Evolutionary conservation across 768 basidiomycete genomes (phyloP), one percentile per base, ranked within the genome.

Genomic region (Lentinula edodes): DNA sequence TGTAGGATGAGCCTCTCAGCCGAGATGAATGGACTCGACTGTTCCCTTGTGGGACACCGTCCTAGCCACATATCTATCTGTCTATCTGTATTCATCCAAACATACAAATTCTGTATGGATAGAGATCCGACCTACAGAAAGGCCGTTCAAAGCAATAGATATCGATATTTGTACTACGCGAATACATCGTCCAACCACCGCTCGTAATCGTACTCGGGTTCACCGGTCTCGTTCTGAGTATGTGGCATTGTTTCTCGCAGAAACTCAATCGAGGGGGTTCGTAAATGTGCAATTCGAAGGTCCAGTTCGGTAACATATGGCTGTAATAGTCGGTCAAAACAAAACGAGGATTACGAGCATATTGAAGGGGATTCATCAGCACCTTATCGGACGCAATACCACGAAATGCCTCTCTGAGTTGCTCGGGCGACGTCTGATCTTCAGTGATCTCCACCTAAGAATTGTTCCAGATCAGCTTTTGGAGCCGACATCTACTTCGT

Each of bases 231-330:
- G 52, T 81, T 84, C 61, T 68, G 66, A 18, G 67, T 72, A 52
- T 71, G 76, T 0, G 95, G 94, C 85, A 98, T 90, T 52, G 84
- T 87, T 69, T 91, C 85, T 38, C 84, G 83, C 64, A 98, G 78
- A 73, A 95, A 98, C 13, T 89, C 85, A 58, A 95, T 86, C 0
- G 90, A 83, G 60, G 81, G 76, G 7, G 78, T 76, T 2, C 96
- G 90, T 16, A 99, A 78, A 62, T 89, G 85, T 23, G 93, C 93
- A 58, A 95, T 75, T 54, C 87, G 84, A 68, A 99, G 81, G 70
- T 99, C 96, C 38, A 97, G 76, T 73, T 98, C 96, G 6, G 95
- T 96, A 38, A 99, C 88, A 66, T 89, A 95, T 15, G 90, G 88
- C 93, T 97, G 74, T 63, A 69, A 58, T 48, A 39, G 38, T 39